Conservation (phyloP, 768 basidiomycete species). For the Pleurotus salmoneostramineus region DNA sequence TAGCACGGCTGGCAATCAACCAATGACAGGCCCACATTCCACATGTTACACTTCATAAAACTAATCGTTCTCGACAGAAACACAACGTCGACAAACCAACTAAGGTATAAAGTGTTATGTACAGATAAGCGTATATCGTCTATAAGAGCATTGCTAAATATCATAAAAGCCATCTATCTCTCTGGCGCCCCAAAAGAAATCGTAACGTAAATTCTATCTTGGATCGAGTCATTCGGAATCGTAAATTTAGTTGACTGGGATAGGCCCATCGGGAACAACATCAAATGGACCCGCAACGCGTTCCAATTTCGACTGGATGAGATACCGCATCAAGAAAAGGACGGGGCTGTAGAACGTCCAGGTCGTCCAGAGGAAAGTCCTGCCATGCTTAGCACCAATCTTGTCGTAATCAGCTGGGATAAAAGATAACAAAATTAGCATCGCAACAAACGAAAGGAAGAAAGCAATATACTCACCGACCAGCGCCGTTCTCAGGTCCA, state of each 20-base stretch:
- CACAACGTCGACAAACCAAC: not conserved
- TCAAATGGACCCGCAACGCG: conserved; percentile 54
- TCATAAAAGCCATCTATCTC: not conserved
- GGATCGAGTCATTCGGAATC: not conserved
- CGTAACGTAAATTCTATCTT: conserved; percentile 1
- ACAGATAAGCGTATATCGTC: not conserved
- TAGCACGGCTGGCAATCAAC: not conserved
- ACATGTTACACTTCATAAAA: conserved; percentile 4
- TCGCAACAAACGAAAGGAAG: not conserved
- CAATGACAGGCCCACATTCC: conserved; percentile 7
- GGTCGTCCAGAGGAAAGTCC: conserved; percentile 74
- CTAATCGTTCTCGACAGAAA: not conserved
- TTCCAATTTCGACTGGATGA: conserved; percentile 23
- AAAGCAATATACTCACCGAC: conserved; percentile 36
- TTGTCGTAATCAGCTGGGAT: conserved; percentile 62
- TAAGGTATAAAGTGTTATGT: not conserved
- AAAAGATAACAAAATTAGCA: conserved; percentile 1
- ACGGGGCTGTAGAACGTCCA: conserved; percentile 55
- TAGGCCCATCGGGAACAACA: not conserved
- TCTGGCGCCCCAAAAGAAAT: not conserved
- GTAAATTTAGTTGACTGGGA: not conserved
- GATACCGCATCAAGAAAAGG: conserved; percentile 21
- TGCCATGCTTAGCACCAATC: conserved; percentile 55
- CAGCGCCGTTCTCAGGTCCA: conserved; percentile 58
- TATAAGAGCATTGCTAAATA: not conserved